phyloP scores from a whole-genome alignment of 2,329 filamentous ascomycete species.

The Juglanconis sp. region DNA sequence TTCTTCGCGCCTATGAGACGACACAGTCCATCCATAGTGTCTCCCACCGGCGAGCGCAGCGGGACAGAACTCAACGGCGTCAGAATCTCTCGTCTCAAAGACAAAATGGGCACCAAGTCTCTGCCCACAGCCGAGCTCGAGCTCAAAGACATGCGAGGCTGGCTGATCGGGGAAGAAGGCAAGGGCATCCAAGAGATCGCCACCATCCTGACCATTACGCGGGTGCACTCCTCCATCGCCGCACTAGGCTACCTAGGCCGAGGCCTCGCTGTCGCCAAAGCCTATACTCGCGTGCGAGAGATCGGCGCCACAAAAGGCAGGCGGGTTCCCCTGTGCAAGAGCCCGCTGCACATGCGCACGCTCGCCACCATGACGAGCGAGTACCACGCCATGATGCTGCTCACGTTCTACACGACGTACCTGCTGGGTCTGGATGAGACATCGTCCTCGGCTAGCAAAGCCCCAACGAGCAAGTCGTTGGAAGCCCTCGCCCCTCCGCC shows the following conservation, averaged over 20 bases:
- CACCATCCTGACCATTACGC: slow-evolving; percentile 65
- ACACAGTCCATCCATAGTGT: slow-evolving; percentile 26
- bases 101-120: slow-evolving; percentile 67
- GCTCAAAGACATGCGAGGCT: slow-evolving; percentile 58
- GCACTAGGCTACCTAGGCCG: slow-evolving; percentile 53
- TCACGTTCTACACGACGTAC: slow-evolving; percentile 51
- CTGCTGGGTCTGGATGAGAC: slow-evolving; percentile 52
- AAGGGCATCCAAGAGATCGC: slow-evolving; percentile 66
- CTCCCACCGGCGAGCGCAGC: slow-evolving; percentile 20
- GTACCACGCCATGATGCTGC: slow-evolving; percentile 55
- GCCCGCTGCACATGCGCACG: slow-evolving; percentile 55
- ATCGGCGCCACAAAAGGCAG: slow-evolving; percentile 43
- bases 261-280: slow-evolving; percentile 54
- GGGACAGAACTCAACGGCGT: slow-evolving; percentile 61
- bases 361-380: slow-evolving; percentile 53
- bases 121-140: slow-evolving; percentile 72
- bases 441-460: slow-evolving; percentile 20
- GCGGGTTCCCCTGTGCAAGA: slow-evolving; percentile 47
- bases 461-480: slow-evolving; percentile 15
- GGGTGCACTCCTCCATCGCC: slow-evolving; percentile 54
- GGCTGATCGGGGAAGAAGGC: slow-evolving; percentile 65
- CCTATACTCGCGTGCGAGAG: slow-evolving; percentile 55
- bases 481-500: slow-evolving; percentile 30
- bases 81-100: slow-evolving; percentile 66
- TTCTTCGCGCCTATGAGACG: slow-evolving; percentile 65